phyloP scores from a whole-genome alignment of 257 asterid genomes.

The Fraxinus americana region DNA sequence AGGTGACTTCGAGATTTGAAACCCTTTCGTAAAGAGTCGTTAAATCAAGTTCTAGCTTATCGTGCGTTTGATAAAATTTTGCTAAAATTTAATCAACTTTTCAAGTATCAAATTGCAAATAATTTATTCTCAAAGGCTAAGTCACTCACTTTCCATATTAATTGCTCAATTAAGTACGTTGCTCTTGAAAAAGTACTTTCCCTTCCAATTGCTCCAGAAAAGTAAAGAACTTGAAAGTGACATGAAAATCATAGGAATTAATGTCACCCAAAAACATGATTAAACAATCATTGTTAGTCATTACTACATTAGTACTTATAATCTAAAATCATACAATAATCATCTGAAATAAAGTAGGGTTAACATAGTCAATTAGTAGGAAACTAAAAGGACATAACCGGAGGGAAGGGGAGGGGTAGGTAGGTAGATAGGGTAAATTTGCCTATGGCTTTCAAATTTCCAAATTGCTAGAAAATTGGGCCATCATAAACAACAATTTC shows the following conservation, averaged over 20 bases:
- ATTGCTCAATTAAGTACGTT: not conserved
- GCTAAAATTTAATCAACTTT: no score
- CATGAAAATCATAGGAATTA: constrained; percentile 7
- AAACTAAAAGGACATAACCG: not conserved
- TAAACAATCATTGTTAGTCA: constrained; percentile 40
- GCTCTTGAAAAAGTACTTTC: not conserved
- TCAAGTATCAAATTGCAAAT: not conserved
- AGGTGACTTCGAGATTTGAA: no score
- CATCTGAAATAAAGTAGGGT: not conserved
- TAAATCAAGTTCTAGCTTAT: no score
- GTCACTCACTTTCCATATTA: not conserved
- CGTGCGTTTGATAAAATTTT: no score
- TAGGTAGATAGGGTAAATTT: not conserved
- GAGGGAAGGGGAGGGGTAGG: not conserved
- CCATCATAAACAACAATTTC: constrained; percentile 33
- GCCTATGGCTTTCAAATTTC: not conserved
- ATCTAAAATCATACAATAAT: constrained; percentile 18
- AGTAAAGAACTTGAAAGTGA: constrained; percentile 1
- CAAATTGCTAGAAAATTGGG: constrained; percentile 12
- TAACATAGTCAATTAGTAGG: not conserved
- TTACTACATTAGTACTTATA: constrained; percentile 36
- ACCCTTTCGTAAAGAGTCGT: not conserved
- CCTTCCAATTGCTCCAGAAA: not conserved
- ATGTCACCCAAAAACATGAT: constrained; percentile 24
- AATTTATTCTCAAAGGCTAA: not conserved